phyloP scores from a whole-genome alignment of 805 yeast genomes.

The Kazachstania taianensis region DNA sequence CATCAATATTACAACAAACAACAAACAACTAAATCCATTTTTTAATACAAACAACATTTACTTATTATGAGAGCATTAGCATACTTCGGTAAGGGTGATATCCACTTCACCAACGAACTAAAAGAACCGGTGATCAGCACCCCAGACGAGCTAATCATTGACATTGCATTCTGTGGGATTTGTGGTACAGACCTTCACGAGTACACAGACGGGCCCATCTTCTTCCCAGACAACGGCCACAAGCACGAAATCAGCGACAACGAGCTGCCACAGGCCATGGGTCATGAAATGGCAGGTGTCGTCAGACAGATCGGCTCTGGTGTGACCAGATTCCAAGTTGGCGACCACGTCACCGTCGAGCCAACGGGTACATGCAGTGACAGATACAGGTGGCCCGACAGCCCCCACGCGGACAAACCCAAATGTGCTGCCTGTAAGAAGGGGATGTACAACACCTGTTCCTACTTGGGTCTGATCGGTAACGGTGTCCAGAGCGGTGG shows the following conservation, averaged over 20 bases:
- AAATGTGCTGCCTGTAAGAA: slow-evolving; percentile 41
- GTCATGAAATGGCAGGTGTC: slow-evolving; percentile 45
- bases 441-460: slow-evolving; percentile 46
- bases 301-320: slow-evolving; percentile 36
- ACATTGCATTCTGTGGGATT: slow-evolving; percentile 45
- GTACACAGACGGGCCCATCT: slow-evolving; percentile 48
- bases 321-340: slow-evolving; percentile 36
- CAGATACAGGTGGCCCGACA: slow-evolving; percentile 31
- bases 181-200: slow-evolving; percentile 58
- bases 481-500: slow-evolving; percentile 52
- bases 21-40: no score
- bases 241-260: slow-evolving; percentile 31
- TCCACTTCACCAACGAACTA: slow-evolving; percentile 32
- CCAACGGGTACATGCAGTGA: slow-evolving; percentile 52
- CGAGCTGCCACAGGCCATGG: slow-evolving; percentile 38
- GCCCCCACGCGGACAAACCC: slow-evolving; percentile 21
- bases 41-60: no score
- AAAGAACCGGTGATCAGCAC: slow-evolving; percentile 30
- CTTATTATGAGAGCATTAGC: slow-evolving; percentile 46
- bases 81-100: slow-evolving; percentile 37
- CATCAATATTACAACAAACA: no score
- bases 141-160: slow-evolving; percentile 35
- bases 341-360: slow-evolving; percentile 55
- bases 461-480: slow-evolving; percentile 40
- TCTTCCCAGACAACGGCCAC: slow-evolving; percentile 36